Conservation (phyloP, 2,329 filamentous ascomycete species). For the Arthrobotrys pseudoclavata region DNA sequence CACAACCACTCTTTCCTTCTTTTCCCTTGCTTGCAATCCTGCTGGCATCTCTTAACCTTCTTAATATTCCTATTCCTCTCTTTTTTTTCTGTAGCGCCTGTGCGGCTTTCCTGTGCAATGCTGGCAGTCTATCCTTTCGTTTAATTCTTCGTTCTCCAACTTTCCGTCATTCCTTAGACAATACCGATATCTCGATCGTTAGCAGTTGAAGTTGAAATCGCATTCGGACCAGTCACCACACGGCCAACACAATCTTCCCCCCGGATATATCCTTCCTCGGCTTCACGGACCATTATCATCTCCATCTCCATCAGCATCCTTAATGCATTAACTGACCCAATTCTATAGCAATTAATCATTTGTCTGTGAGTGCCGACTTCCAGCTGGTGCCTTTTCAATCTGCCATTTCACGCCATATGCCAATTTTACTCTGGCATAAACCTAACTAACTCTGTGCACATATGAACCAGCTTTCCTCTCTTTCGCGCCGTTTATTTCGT, state of each 20-base stretch:
- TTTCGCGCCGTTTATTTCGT: conserved; percentile 23
- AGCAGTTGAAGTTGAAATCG: neutral
- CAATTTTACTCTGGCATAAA: conserved; percentile 8
- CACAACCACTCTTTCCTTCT: conserved; percentile 39
- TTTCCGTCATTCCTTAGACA: conserved; percentile 52
- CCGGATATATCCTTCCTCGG: conserved; percentile 40
- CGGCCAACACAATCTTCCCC: conserved; percentile 28
- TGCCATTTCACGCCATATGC: conserved; percentile 8
- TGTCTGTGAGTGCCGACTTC: conserved; percentile 16
- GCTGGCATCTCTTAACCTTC: conserved; percentile 30
- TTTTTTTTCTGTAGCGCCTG: conserved; percentile 30
- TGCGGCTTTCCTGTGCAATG: conserved; percentile 49
- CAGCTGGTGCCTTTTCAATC: conserved; percentile 10
- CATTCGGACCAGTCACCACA: conserved; percentile 30
- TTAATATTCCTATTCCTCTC: conserved; percentile 41
- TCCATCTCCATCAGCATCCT: conserved; percentile 25
- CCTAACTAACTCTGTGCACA: conserved; percentile 10
- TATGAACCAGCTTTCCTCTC: neutral
- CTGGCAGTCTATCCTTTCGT: conserved; percentile 33
- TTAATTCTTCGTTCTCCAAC: conserved; percentile 42
- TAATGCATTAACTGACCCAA: conserved; percentile 25
- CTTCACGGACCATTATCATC: conserved; percentile 41
- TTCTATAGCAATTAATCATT: conserved; percentile 21
- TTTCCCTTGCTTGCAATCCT: conserved; percentile 58
- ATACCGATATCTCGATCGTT: conserved; percentile 29